Conservation (phyloP, 495 filamentous ascomycete species). For the Wilcoxina mikolae region DNA sequence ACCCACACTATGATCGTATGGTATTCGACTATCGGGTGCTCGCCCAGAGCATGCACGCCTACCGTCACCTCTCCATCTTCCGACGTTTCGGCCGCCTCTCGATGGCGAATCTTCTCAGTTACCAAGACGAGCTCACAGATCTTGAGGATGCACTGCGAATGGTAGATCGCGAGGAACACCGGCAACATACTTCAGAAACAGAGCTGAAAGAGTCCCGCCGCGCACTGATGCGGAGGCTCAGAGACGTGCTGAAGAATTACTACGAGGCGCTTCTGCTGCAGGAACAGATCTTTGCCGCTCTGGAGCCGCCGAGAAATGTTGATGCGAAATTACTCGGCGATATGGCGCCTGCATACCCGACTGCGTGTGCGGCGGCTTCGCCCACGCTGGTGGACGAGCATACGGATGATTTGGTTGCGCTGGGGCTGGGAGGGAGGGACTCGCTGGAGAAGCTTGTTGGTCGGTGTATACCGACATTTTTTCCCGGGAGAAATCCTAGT, state of each 20-base stretch:
- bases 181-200: no score
- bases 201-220: not conserved
- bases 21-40: conserved; percentile 23
- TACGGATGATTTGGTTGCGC: conserved; percentile 19
- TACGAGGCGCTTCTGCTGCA: conserved; percentile 23
- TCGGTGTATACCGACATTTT: conserved; percentile 15
- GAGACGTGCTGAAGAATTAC: not conserved
- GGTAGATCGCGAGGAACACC: not conserved
- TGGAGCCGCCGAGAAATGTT: conserved; percentile 19
- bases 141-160: conserved; percentile 13
- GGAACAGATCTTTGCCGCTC: conserved; percentile 23
- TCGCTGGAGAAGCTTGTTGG: conserved; percentile 23
- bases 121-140: conserved; percentile 19
- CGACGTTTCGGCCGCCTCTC: conserved; percentile 22
- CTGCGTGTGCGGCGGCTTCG: not conserved
- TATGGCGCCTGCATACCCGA: conserved; percentile 14
- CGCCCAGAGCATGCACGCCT: conserved; percentile 22
- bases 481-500: conserved; percentile 20
- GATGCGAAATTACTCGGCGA: conserved; percentile 18
- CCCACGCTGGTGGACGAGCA: not conserved
- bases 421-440: conserved; percentile 20
- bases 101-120: conserved; percentile 20
- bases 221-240: not conserved
- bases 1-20: conserved; percentile 19
- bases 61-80: conserved; percentile 24